A percentile compares a stretch with the other conserved stretches of the same genome.
These are phyloP conservation scores for Nitzschia palea DNA, from an alignment of 108 stramenopile genomes.

Conservation along the genomic window DNA sequence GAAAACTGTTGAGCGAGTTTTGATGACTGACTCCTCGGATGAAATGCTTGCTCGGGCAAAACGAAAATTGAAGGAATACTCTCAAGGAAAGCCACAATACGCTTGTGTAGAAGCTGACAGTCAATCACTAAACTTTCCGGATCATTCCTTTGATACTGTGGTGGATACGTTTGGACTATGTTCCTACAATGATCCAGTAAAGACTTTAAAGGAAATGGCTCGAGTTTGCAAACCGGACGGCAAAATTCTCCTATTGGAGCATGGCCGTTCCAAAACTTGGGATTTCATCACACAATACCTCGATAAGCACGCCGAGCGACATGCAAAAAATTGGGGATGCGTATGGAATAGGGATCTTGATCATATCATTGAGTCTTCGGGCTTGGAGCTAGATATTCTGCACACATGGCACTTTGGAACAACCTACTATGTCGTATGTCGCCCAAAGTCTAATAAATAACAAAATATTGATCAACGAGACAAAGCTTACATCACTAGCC, in stretches of 20 bases:
- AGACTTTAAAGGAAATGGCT: conserved; percentile 76
- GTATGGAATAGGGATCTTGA: conserved; percentile 89
- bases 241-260: conserved; percentile 78
- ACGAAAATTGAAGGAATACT: conserved; percentile 40
- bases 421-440: conserved; percentile 82
- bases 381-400: conserved; percentile 54
- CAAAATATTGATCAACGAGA: too few relatives aligned
- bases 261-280: conserved; percentile 72
- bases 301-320: conserved; percentile 78
- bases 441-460: conserved; percentile 45
- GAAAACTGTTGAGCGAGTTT: conserved; percentile 54
- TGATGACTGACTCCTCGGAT: conserved; percentile 74
- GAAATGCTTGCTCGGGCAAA: conserved; percentile 76
- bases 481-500: too few relatives aligned
- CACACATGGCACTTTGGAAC: conserved; percentile 89
- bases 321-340: conserved; percentile 90
- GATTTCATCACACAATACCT: conserved; percentile 57
- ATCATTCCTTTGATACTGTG: conserved; percentile 80
- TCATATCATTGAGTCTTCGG: conserved; percentile 57
- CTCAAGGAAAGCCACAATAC: conserved; percentile 37
- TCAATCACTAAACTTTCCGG: conserved; percentile 45
- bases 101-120: conserved; percentile 64
- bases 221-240: conserved; percentile 84
- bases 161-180: conserved; percentile 95
- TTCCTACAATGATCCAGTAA: conserved; percentile 84